Evolutionary conservation across 495 filamentous ascomycete species (phyloP), one percentile per base, ranked within the genome.

Genomic region (Xylaria cubensis): DNA sequence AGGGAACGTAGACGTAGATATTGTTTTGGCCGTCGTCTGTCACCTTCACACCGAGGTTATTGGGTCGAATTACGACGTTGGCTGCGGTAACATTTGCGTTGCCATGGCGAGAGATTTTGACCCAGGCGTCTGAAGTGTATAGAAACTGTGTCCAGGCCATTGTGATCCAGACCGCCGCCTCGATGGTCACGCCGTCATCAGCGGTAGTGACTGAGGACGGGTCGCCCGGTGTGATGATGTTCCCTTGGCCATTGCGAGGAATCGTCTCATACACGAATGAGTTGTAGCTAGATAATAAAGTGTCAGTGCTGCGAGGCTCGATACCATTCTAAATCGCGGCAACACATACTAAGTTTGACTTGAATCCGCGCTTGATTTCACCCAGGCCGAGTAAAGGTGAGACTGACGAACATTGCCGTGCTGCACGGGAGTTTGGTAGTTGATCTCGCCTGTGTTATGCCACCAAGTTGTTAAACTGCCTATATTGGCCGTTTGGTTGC

Each of bases 121-220:
- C 69, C 19, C 64, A 61, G 29, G 74, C 72, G 56, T 79, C 73
- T 21, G 73, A 21, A 51, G 67, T 64, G 56, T 79, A 71, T 55
- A 80, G 66, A 59, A 79, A 79, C 41, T 76, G 74, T 56, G 70
- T 73, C 67, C 67, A 69, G 7, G 21, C 67, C 67, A 69, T 69
- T 13, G 67, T 66, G 24, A 66, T 66, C 51, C 51, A 55, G 12
- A 55, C 24, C 24, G 51, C 51, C 10, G 51, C 51, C 24, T 55
- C 51, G 12, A 55, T 15, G 1, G 26, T 55, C 21, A 55, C 51
- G 12, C 51, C 51, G 4, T 55, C 51, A 24, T 55, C 51, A 2
- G 51, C 51, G 51, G 10, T 12, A 55, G 51, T 55, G 24, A 55
- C 51, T 9, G 51, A 55, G 4, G 51, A 55, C 26, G 51, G 51